Base-by-base conservation (phyloP, 139 green algal genomes). In the Microglena sp. region DNA sequence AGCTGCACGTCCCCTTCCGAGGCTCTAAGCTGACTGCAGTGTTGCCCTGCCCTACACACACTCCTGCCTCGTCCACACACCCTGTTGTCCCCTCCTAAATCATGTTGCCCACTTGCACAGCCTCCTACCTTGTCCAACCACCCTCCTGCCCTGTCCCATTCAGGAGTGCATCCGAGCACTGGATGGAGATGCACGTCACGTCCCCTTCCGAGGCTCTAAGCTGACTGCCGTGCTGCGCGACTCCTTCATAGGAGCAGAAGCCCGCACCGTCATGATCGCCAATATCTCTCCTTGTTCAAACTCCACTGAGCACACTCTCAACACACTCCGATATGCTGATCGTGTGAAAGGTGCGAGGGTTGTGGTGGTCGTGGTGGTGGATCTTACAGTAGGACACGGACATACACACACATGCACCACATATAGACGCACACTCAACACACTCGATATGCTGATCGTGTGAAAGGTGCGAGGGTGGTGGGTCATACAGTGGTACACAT, bases 1-100 rank as follows among this genome's bases (percentile, higher is more conserved):
- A n/a, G n/a, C n/a, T n/a, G n/a, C 94, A 99, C 74, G 91, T 99
- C 24, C 94, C 94, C 5, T 99, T 99, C 80, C 75, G 92, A 4
- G 86, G 87, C 55, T 91, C 81, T 61, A 97, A 98, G 81, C 85
- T 97, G 15, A 98, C 92, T 0, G 67, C 71, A 3, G 80, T 84
- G 60, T 69, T 93, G n/a, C n/a, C n/a, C n/a, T n/a, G n/a, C n/a
- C n/a, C n/a, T n/a, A n/a, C n/a, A n/a, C n/a, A n/a, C n/a, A n/a
- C n/a, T n/a, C n/a, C n/a, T n/a, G n/a, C n/a, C n/a, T n/a, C n/a
- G n/a, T n/a, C n/a, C n/a, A n/a, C n/a, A n/a, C n/a, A n/a, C n/a
- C n/a, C n/a, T n/a, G n/a, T n/a, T n/a, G n/a, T n/a, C n/a, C n/a
- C n/a, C n/a, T n/a, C n/a, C n/a, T n/a, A n/a, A n/a, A n/a, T n/a